phyloP scores from a whole-genome alignment of 306 rosid genomes.

The Arachis stenosperma region DNA sequence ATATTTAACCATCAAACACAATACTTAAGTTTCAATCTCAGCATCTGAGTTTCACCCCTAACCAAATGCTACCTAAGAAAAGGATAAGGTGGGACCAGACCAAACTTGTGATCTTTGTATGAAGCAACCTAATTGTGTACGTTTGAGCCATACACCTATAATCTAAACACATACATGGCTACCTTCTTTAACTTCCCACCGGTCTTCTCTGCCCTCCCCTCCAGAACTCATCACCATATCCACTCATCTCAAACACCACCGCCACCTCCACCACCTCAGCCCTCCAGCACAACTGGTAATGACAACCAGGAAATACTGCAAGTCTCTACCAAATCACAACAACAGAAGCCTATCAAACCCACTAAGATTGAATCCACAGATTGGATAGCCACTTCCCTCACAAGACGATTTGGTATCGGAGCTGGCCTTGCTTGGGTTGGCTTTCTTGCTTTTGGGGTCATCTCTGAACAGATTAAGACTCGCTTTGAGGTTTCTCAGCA shows the following conservation, averaged over 20 bases:
- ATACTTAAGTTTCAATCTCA: too few relatives aligned
- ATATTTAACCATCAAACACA: too few relatives aligned
- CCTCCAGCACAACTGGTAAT: conserved; percentile 48
- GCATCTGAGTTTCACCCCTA: too few relatives aligned
- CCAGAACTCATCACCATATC: conserved; percentile 64
- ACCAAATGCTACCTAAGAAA: too few relatives aligned
- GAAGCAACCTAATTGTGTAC: background rate
- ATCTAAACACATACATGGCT: conserved; percentile 59
- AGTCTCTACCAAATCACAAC: conserved; percentile 45
- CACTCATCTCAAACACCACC: conserved; percentile 67
- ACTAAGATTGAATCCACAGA: conserved; percentile 75
- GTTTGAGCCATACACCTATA: conserved; percentile 34
- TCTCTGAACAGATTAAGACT: conserved; percentile 95
- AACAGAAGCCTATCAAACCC: conserved; percentile 49
- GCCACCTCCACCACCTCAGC: conserved; percentile 52
- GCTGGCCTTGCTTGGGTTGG: conserved; percentile 98
- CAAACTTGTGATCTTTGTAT: too few relatives aligned
- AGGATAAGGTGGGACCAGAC: too few relatives aligned
- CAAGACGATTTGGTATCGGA: conserved; percentile 87
- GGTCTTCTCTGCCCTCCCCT: conserved; percentile 60
- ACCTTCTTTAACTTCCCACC: conserved; percentile 71
- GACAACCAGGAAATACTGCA: conserved; percentile 45
- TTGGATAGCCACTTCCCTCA: conserved; percentile 84
- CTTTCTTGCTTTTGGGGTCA: conserved; percentile 78
- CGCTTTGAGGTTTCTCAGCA: conserved; percentile 90